Evolutionary conservation across 2,329 filamentous ascomycete species (phyloP).

Genomic region (Myriosclerotinia duriaeana): DNA sequence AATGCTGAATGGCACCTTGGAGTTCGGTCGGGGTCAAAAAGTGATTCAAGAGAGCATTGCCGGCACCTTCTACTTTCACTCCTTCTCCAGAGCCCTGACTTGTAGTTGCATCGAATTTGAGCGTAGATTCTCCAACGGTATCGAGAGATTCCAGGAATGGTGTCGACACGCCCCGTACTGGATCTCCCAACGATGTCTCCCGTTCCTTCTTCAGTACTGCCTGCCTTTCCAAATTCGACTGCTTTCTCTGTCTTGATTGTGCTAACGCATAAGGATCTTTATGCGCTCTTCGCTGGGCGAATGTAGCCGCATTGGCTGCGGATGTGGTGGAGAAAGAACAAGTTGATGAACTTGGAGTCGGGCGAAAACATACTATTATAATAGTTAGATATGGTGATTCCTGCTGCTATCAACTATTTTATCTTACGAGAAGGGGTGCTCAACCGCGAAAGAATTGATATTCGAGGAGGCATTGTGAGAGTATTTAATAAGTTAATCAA

Average conservation of each 20-base stretch:
- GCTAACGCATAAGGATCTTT: constrained; percentile 80
- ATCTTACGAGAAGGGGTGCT: constrained; percentile 59
- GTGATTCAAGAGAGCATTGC: constrained; percentile 68
- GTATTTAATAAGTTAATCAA: constrained; percentile 10
- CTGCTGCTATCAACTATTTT: background rate
- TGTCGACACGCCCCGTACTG: constrained; percentile 74
- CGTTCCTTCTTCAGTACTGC: constrained; percentile 66
- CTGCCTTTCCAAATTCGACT: constrained; percentile 76
- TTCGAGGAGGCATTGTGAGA: constrained; percentile 62
- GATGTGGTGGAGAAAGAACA: constrained; percentile 59
- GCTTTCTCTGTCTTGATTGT: constrained; percentile 79
- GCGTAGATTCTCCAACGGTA: constrained; percentile 46
- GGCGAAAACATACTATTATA: constrained; percentile 59
- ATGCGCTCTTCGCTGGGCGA: constrained; percentile 64
- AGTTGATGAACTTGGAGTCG: constrained; percentile 49
- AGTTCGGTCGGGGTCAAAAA: constrained; percentile 70
- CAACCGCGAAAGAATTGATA: constrained; percentile 60
- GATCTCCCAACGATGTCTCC: constrained; percentile 67
- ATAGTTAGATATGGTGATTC: constrained; percentile 13
- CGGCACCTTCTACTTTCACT: constrained; percentile 45
- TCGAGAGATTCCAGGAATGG: constrained; percentile 83
- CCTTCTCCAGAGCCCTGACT: constrained; percentile 47
- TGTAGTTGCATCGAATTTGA: constrained; percentile 31
- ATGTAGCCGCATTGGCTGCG: constrained; percentile 58
- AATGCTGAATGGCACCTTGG: constrained; percentile 62